phyloP scores from a whole-genome alignment of 1,284 basidiomycete species.

The Sanguinoderma infundibulare region DNA sequence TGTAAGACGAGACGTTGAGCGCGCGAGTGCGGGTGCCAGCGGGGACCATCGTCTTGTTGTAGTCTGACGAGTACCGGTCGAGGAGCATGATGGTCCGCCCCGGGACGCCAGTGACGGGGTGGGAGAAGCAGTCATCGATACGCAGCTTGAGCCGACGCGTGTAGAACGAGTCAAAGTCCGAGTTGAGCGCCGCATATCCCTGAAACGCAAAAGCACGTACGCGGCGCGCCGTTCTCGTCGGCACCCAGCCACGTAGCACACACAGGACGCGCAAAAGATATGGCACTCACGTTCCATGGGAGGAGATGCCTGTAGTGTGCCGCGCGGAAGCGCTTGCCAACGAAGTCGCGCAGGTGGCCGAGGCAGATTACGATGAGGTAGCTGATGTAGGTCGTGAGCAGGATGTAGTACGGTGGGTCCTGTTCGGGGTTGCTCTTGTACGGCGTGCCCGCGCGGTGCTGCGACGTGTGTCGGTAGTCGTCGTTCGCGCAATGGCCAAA shows the following conservation, averaged over 20 bases:
- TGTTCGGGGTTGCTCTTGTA: conserved; percentile 62
- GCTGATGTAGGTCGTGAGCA: conserved; percentile 91
- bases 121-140: conserved; percentile 95
- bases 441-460: conserved; percentile 57
- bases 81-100: conserved; percentile 91
- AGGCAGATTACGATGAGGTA: conserved; percentile 89
- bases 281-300: conserved; percentile 78
- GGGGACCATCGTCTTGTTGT: conserved; percentile 80
- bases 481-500: conserved; percentile 86
- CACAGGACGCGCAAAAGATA: background rate
- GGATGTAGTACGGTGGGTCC: conserved; percentile 89
- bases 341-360: conserved; percentile 94
- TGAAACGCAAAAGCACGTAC: conserved; percentile 36
- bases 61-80: conserved; percentile 86
- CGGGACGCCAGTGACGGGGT: conserved; percentile 94
- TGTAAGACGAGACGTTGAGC: conserved; percentile 98
- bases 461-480: conserved; percentile 67
- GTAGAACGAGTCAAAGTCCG: conserved; percentile 99
- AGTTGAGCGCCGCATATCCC: conserved; percentile 97
- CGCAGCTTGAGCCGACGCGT: conserved; percentile 93
- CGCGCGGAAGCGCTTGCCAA: conserved; percentile 86
- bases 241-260: conserved; percentile 2
- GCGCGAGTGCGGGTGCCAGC: conserved; percentile 86
- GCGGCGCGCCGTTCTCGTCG: conserved; percentile 4
- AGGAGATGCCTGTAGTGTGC: conserved; percentile 82